phyloP scores from a whole-genome alignment of 805 yeast genomes.

The Spathaspora gorwiae region DNA sequence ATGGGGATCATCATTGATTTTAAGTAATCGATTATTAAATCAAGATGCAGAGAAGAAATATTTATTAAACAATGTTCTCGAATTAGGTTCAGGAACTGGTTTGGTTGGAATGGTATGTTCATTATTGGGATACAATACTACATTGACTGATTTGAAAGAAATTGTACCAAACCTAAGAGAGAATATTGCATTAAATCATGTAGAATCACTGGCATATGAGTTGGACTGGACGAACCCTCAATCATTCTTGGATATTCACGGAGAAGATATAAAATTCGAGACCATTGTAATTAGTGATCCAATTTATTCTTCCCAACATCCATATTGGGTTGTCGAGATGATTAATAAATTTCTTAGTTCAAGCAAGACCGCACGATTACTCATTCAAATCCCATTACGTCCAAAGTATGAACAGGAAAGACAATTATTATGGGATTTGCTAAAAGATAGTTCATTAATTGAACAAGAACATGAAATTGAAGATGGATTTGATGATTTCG shows the following conservation, averaged over 20 bases:
- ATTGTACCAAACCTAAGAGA: slow-evolving; percentile 63
- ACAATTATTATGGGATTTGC: slow-evolving; percentile 50
- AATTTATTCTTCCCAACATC: slow-evolving; percentile 79
- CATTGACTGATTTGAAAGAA: slow-evolving; percentile 74
- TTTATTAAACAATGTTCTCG: slow-evolving; percentile 42
- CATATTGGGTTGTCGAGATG: slow-evolving; percentile 64
- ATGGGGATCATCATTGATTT: slow-evolving; percentile 86
- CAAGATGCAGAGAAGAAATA: slow-evolving; percentile 9
- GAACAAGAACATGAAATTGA: slow-evolving; percentile 42
- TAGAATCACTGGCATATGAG: slow-evolving; percentile 36
- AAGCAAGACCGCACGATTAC: slow-evolving; percentile 38
- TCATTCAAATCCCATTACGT: slow-evolving; percentile 76
- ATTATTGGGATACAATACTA: slow-evolving; percentile 43
- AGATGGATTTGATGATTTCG: slow-evolving; percentile 82
- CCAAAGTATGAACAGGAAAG: slow-evolving; percentile 63
- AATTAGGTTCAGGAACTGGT: slow-evolving; percentile 96
- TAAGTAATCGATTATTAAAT: slow-evolving; percentile 51
- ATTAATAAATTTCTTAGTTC: slow-evolving; percentile 42
- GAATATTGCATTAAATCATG: slow-evolving; percentile 54
- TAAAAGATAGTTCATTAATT: slow-evolving; percentile 33
- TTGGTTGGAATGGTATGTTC: slow-evolving; percentile 73
- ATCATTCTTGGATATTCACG: slow-evolving; percentile 23
- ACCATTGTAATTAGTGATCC: slow-evolving; percentile 83
- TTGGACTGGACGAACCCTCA: slow-evolving; percentile 77
- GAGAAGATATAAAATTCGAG: slow-evolving; percentile 36